Conservation (phyloP, 2,329 filamentous ascomycete genomes). For the Exophiala alcalophila region DNA sequence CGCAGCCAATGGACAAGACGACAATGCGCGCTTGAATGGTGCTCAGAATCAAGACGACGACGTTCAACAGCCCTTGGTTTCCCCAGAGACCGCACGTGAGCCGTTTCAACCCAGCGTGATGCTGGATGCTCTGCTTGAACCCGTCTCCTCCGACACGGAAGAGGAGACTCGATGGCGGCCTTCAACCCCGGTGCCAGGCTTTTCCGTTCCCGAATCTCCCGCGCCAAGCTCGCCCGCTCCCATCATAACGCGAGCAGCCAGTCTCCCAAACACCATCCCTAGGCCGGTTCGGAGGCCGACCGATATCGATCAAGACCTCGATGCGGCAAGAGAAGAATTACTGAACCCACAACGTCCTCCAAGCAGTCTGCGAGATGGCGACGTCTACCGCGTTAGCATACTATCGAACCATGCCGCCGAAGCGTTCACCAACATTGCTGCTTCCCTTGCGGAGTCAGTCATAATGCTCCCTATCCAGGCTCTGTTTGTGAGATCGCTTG, state of each 20-base stretch:
- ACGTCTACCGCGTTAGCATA: constrained; percentile 21
- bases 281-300: constrained; percentile 27
- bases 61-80: neutral
- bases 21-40: neutral
- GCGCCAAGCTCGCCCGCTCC: constrained; percentile 14
- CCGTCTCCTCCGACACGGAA: neutral
- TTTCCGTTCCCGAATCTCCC: constrained; percentile 1
- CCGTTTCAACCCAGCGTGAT: constrained; percentile 9
- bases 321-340: constrained; percentile 8
- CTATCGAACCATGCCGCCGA: constrained; percentile 20
- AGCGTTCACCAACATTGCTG: constrained; percentile 13
- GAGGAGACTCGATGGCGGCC: neutral
- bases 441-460: constrained; percentile 17
- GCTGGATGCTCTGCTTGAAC: constrained; percentile 13
- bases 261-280: constrained; percentile 14
- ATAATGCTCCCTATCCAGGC: constrained; percentile 25
- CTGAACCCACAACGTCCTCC: constrained; percentile 2
- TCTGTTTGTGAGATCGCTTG: constrained; percentile 17
- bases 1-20: neutral
- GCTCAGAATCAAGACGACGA: neutral
- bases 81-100: neutral
- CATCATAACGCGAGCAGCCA: constrained; percentile 22
- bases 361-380: constrained; percentile 1
- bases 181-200: neutral
- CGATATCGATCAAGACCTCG: constrained; percentile 23